Percentiles rank a stretch among this genome's conserved stretches.
Conservation (phyloP, 495 filamentous ascomycete genomes). For the Neurospora pannonica region DNA sequence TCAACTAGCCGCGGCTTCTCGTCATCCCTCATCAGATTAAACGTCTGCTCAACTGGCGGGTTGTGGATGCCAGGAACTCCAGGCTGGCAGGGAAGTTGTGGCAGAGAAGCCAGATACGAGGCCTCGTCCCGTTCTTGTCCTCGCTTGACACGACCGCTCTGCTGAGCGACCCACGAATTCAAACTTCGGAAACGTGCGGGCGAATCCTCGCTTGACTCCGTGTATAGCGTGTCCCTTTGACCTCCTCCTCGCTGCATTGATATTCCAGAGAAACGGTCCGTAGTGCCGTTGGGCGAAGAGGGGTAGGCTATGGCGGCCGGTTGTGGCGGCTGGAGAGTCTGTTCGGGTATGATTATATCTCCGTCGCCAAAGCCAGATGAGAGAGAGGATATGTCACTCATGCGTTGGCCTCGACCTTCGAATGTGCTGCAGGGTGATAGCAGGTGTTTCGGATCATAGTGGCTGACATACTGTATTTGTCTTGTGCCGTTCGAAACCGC, state of each 20-base stretch:
- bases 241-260: constrained; percentile 10
- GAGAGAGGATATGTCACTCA: constrained; percentile 39
- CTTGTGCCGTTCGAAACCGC: not conserved
- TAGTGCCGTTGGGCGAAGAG: constrained; percentile 5
- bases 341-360: constrained; percentile 30
- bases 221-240: constrained; percentile 35
- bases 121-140: constrained; percentile 20
- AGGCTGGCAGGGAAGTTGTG: constrained; percentile 12
- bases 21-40: constrained; percentile 24
- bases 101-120: constrained; percentile 16
- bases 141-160: constrained; percentile 33
- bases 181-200: constrained; percentile 48
- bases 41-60: constrained; percentile 23
- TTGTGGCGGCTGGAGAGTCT: constrained; percentile 5
- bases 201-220: constrained; percentile 35
- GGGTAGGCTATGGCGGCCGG: constrained; percentile 3
- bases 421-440: not conserved
- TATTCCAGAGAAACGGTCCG: constrained; percentile 31
- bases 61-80: constrained; percentile 23
- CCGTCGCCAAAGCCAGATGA: constrained; percentile 48
- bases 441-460: not conserved
- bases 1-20: constrained; percentile 22
- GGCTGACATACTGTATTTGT: not conserved
- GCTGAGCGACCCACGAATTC: constrained; percentile 54
- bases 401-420: not conserved